A percentile compares a stretch with the other conserved stretches of the same genome.
Evolutionary conservation across 495 filamentous ascomycete species (phyloP).

Genomic region (Endocarpon pusillum): DNA sequence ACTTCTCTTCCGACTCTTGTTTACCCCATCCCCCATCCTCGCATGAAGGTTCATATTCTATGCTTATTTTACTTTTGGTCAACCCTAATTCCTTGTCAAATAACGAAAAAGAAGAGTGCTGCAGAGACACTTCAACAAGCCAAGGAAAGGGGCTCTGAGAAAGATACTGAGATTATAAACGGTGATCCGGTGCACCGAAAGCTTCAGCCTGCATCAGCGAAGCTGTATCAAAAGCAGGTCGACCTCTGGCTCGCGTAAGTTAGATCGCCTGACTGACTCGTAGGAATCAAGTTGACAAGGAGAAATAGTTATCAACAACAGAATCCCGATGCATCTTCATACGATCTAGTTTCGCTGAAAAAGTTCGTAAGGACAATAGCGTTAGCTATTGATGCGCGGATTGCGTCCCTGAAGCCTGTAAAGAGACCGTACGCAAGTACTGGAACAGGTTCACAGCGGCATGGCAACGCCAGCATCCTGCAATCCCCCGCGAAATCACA

Average conservation of each 20-base stretch:
- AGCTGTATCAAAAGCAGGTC: neutral
- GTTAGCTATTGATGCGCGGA: neutral
- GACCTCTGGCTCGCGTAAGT: neutral
- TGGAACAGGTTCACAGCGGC: neutral
- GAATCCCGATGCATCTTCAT: neutral
- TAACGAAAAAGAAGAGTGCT: too few species aligned
- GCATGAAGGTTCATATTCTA: slow-evolving; percentile 1
- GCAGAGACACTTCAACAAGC: neutral
- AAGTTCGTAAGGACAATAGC: neutral
- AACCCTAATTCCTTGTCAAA: too few species aligned
- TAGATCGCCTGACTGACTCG: neutral
- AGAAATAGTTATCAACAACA: neutral
- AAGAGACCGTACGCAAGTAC: neutral
- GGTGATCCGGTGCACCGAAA: neutral
- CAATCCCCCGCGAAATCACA: neutral
- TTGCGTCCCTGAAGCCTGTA: neutral
- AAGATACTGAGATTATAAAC: neutral
- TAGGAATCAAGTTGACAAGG: neutral
- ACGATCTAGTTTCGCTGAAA: neutral
- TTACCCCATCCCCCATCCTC: slow-evolving; percentile 4
- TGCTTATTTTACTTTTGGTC: slow-evolving; percentile 4
- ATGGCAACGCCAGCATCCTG: neutral
- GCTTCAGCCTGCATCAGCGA: neutral
- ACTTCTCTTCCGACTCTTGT: slow-evolving; percentile 2
- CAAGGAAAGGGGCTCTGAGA: neutral